Evolutionary conservation across 768 basidiomycete species (phyloP), one percentile per base, ranked within the genome.

Genomic region (Coprinopsis sp.): DNA sequence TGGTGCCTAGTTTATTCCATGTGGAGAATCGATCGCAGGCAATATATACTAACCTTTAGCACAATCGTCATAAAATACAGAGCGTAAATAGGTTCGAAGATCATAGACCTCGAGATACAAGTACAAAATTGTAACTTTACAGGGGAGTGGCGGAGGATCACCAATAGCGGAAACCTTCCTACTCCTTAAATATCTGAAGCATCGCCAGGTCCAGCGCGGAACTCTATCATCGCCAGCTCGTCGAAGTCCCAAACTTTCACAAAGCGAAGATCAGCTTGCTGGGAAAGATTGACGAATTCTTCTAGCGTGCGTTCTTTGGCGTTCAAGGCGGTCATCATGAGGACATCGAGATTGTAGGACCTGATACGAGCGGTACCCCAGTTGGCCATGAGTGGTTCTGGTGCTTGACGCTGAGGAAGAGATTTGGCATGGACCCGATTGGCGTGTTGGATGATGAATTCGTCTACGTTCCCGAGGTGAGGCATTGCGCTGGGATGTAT

Each of bases 321-420:
- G 57, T 78, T 74, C 12, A 70, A 54, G 11, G 63, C 21, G 14
- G 57, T 34, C 67, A 74, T 68, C 75, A 78, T 74, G 42, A 65
- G 67, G 33, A 77, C 37, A 46, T 78, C 77, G 38, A 68, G 67
- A 24, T 70, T 58, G 49, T 77, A 76, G n/a, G n/a, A n/a, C n/a
- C n/a, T n/a, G 28, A 69, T 56, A 33, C 59, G 61, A 1, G 71
- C 75, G 6, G 66, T 62, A 14, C 73, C 74, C 42, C 68, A 76
- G 54, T 76, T 77, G 4, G 76, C 65, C 2, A 77, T 61, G 39
- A 79, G 57, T 0, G 73, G 76, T 43, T 68, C 66, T 0, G 74
- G 75, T 1, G 71, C 74, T 50, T 60, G 51, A 34, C 31, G 33
- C 27, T 29, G 41, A 30, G 51, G 12, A 11, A 33, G 8, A 10